Base-by-base conservation (phyloP, 805 yeast genomes). In the Saccharomycopsis sp. region DNA sequence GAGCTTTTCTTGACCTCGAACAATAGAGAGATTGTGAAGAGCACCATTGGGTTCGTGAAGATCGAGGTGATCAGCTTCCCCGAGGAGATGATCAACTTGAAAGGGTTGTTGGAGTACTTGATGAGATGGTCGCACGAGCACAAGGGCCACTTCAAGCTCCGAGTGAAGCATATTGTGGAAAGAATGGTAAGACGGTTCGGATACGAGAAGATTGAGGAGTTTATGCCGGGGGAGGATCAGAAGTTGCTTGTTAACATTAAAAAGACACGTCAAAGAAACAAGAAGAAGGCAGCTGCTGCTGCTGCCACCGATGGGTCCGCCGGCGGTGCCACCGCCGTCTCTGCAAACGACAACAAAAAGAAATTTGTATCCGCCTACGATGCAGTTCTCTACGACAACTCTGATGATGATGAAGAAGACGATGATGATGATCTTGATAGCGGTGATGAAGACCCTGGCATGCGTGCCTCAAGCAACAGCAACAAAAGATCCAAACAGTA, bases 71-170 rank as follows among this genome's bases (percentile, higher is more conserved):
- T 88, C 48, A 73, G 86, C 15, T 69, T 92, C 42, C 94, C 96
- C 10, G 81, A 73, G 46, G 94, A 83, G 17, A 55, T 78, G 50
- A 76, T 92, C 41, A 77, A 79, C 51, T 71, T 89, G 52, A 68
- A 68, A 25, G 77, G 73, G 8, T 62, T 92, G 38, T 64, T 92
- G 40, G 67, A 72, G 19, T 80, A 83, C 52, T 69, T 92, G 53
- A 68, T 92, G 73, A 76, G 77, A 47, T 88, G 96, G 92, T 85
- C 96, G 31, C 92, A 86, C 58, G 96, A 88, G 58, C 96, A 89
- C 61, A 85, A 86, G 55, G 94, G 94, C 36, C 95, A 87, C 57
- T 92, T 92, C 71, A 87, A 85, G 58, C 74, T 88, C 10, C 89
- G 85, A 60, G 89, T 92, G 27, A 85, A 86, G 64, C 96, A 92